These are phyloP conservation scores for Ballota nigra DNA, from an alignment of 257 asterid species.

Conservation along the genomic window DNA sequence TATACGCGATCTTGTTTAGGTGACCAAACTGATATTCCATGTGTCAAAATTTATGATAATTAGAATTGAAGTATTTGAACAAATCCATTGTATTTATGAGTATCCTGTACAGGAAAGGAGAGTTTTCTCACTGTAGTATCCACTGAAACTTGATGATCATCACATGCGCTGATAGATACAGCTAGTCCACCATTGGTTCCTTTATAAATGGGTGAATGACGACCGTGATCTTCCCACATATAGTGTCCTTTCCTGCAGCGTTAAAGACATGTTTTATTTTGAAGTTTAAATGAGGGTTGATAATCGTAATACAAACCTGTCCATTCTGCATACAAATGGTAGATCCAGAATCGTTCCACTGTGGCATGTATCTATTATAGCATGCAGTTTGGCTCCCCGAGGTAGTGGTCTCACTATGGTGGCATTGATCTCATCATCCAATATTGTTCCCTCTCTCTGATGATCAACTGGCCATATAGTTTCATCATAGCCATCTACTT, in stretches of 20 bases:
- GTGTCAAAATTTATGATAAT: not conserved
- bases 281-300: not conserved
- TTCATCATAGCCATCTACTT: slow-evolving; percentile 60
- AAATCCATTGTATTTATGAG: not conserved
- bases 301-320: slow-evolving; percentile 30
- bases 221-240: slow-evolving; percentile 59
- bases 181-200: slow-evolving; percentile 58
- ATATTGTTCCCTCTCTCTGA: slow-evolving; percentile 42
- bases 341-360: slow-evolving; percentile 65
- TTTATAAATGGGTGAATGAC: slow-evolving; percentile 31
- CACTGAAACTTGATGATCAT: slow-evolving; percentile 49
- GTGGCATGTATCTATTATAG: slow-evolving; percentile 59
- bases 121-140: slow-evolving; percentile 47
- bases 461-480: slow-evolving; percentile 56
- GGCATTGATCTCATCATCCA: slow-evolving; percentile 60
- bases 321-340: slow-evolving; percentile 52
- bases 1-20: not conserved
- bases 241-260: slow-evolving; percentile 41
- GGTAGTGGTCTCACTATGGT: slow-evolving; percentile 59
- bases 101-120: not conserved
- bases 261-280: not conserved
- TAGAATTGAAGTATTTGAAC: not conserved
- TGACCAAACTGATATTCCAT: not conserved
- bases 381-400: slow-evolving; percentile 54
- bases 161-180: slow-evolving; percentile 53